Base-by-base conservation (phyloP, 345 rosid genomes). In the Boechera retrofracta region DNA sequence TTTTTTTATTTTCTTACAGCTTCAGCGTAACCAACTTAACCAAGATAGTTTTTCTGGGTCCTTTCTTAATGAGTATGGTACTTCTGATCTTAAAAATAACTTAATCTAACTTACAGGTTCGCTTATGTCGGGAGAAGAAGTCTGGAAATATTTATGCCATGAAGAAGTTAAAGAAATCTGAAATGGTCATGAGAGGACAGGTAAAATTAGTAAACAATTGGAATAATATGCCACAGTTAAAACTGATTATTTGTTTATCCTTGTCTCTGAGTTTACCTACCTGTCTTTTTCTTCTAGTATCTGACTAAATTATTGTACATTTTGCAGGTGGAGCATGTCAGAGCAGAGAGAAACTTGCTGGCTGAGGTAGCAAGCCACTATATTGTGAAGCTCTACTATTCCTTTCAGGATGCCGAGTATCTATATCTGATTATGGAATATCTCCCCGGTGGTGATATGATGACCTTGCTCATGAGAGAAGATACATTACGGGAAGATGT, bases 131-230 rank as follows among this genome's bases (percentile, higher is more conserved):
- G 51, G 97, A 94, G 91, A 94, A 87, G 85, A 94, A 94, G 80
- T 94, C 98, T 74, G 97, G 95, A 74, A 87, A 89, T 72, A 94
- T 94, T 54, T 94, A 89, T 86, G 98, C 98, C 58, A 94, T 94
- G 98, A 94, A 94, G 87, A 94, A 94, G 82, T 85, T 94, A 86
- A 89, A 94, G 91, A 94, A 94, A 86, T 89, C 98, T 64, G 98
- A 94, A 86, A 94, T 94, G 98, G 86, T 94, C 71, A 89, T 77
- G 85, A 85, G 92, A 81, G 98, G 98, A 76, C 98, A 94, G 94
- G 98, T 94, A 83, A 83, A 75, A 59, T 79, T 70, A 54, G 48
- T 67, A 44, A 35, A 76, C 51, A 41, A 10, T 59, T 42, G 26
- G 57, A 64, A 48, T 52, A 54, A 33, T 80, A 21, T 44, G 39